Evolutionary conservation across 805 yeast genomes (phyloP), one percentile per base, ranked within the genome.

Genomic region (Monosporozyma yasuniensis): DNA sequence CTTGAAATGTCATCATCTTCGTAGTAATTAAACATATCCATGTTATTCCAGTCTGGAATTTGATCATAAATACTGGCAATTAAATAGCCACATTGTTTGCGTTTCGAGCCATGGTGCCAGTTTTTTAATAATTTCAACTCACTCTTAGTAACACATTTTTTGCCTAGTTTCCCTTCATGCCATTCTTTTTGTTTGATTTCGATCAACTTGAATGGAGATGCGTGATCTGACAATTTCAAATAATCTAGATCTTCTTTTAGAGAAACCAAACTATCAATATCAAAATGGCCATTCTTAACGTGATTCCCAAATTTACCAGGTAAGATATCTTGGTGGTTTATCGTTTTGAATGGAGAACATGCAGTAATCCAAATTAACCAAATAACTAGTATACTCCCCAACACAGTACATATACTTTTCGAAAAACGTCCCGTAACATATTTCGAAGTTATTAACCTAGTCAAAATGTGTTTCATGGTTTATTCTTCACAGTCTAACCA

Each of bases 21-120:
- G 12, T 30, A 44, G 10, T 44, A 23, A 5, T 27, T n/a, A 3
- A 52, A 50, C 3, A 52, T 50, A 11, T 50, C 38, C 28, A 47
- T 48, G 30, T 60, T 62, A 11, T 54, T 47, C 66, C 66, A 62
- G 12, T 47, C 49, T 11, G 57, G 46, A 42, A 54, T 50, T 16
- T 45, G 42, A 8, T 45, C 50, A 45, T 59, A 57, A 1, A 56
- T 49, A 9, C 50, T 48, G 12, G 58, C 56, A 44, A 57, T 50
- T 45, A 57, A 49, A 47, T 52, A 58, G 10, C 57, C 53, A 48
- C 65, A 63, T 52, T 55, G 56, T 12, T 53, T 55, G 16, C 8
- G 9, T 44, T 28, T 48, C 7, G 35, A 16, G 28, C n/a, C 14
- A 16, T 22, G 18, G 8, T 35, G 22, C 39, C 39, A 35, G 3